Conservation (phyloP, 2,329 filamentous ascomycete species). For the Cladophialophora psammophila region DNA sequence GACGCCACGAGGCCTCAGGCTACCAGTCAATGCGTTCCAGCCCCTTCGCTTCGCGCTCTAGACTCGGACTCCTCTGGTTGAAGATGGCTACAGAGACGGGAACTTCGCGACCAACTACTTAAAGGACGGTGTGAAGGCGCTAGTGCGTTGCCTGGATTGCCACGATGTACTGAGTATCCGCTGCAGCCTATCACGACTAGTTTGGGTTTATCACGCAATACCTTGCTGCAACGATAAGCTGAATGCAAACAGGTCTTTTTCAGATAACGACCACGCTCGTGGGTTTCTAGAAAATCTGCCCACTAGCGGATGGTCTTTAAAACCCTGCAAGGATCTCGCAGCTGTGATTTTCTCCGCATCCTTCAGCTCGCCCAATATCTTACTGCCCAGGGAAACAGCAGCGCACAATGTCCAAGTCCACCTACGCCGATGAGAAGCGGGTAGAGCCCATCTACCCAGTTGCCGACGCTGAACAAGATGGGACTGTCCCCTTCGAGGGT, state of each 20-base stretch:
- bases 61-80: constrained; percentile 3
- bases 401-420: constrained; percentile 9
- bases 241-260: constrained; percentile 3
- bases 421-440: constrained; percentile 17
- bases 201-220: constrained; percentile 29
- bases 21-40: neutral
- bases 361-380: neutral
- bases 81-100: constrained; percentile 3
- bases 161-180: neutral
- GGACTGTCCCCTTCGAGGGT: constrained; percentile 6
- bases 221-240: constrained; percentile 18
- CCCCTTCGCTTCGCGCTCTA: neutral
- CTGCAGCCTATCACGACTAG: constrained; percentile 20
- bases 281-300: neutral
- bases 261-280: neutral
- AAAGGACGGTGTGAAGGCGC: constrained; percentile 13
- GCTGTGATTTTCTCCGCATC: neutral
- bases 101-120: constrained; percentile 17
- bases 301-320: constrained; percentile 1
- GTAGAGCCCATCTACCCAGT: neutral
- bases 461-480: neutral
- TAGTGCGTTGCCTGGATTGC: constrained; percentile 16
- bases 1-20: constrained; percentile 17
- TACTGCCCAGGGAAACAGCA: constrained; percentile 1
- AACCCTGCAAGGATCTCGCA: constrained; percentile 10